Evolutionary conservation across 768 basidiomycete genomes (phyloP), one percentile per base, ranked within the genome.

Genomic region (Tulasnella sp.): DNA sequence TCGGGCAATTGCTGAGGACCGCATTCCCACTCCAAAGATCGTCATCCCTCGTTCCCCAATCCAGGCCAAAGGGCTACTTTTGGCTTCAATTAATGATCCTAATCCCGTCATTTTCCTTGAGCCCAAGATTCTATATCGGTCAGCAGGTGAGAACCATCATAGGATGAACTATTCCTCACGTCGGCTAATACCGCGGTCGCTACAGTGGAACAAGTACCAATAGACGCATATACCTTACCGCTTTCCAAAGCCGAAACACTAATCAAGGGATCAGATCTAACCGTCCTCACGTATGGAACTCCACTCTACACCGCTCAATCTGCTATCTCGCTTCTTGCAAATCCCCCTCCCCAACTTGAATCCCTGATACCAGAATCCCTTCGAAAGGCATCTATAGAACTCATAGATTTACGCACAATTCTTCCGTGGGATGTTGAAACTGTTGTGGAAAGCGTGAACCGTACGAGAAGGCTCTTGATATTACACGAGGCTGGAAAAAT

Each of bases 81-180:
- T 95, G 7, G 76, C 78, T 13, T 80, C 89, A 0, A 88, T 96
- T 48, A 77, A 90, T 31, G 91, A 96, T 60, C 86, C 88, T 0
- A 92, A 92, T 60, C 92, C 92, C 0, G 85, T 90, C 12, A 77
- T 96, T 37, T 88, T 96, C 65, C 87, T 96, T 81, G 91, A 96
- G 64, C 91, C 91, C 39, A 81, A 96, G 69, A 76, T 93, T 51
- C 69, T 96, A 12, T 96, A 96, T 63, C 81, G 91, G 44, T 91
- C 90, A 39, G 78, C 91, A 59, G 76, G 83, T 83, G 58, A 19
- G 59, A 41, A 32, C 20, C 20, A n/a, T 34, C 25, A 3, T 7
- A n/a, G 12, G 19, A 33, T 12, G 12, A 12, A 35, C 34, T 35
- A 35, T 12, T 35, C 34, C 34, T 9, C 12, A 28, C 20, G 4